These are phyloP conservation scores for Podospora sp. DNA, from an alignment of 495 filamentous ascomycete genomes.

Conservation along the genomic window DNA sequence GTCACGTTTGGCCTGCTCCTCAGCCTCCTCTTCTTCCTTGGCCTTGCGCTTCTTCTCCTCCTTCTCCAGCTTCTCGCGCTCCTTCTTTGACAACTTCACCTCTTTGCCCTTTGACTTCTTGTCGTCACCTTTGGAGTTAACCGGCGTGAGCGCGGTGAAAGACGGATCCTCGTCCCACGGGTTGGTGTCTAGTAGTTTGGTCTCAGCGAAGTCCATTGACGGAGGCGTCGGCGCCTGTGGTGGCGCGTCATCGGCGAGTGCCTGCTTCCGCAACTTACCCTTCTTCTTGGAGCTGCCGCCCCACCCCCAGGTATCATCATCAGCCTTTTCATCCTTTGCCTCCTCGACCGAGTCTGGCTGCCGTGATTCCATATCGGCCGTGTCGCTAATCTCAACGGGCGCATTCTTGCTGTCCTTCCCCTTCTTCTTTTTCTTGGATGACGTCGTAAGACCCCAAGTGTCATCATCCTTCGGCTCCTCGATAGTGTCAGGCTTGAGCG, in stretches of 20 bases:
- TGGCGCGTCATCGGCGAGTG: constrained; percentile 28
- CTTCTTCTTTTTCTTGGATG: constrained; percentile 48
- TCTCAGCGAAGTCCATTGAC: constrained; percentile 25
- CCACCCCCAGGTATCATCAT: constrained; percentile 45
- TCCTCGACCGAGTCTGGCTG: constrained; percentile 49
- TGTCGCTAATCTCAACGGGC: constrained; percentile 44
- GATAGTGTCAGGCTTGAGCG: constrained; percentile 47
- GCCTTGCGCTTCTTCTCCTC: constrained; percentile 41
- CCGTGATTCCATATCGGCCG: constrained; percentile 36
- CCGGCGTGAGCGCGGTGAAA: constrained; percentile 2
- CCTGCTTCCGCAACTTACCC: constrained; percentile 42
- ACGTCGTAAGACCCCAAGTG: constrained; percentile 40
- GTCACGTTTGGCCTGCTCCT: constrained; percentile 32
- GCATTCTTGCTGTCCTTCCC: constrained; percentile 42
- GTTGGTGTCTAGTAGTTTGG: constrained; percentile 23
- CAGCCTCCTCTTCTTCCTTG: constrained; percentile 36
- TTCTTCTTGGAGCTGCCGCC: constrained; percentile 41
- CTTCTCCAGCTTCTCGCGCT: constrained; percentile 41
- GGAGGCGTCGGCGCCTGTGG: constrained; percentile 31
- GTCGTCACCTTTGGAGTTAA: constrained; percentile 21
- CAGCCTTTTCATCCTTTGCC: constrained; percentile 40
- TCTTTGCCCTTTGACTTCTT: constrained; percentile 34
- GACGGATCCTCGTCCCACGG: constrained; percentile 25
- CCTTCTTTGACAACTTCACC: constrained; percentile 36
- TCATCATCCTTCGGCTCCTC: constrained; percentile 48